Percentiles rank a stretch among this genome's conserved stretches.
phyloP scores from a whole-genome alignment of 306 rosid genomes.

The Amphicarpaea edgeworthii region DNA sequence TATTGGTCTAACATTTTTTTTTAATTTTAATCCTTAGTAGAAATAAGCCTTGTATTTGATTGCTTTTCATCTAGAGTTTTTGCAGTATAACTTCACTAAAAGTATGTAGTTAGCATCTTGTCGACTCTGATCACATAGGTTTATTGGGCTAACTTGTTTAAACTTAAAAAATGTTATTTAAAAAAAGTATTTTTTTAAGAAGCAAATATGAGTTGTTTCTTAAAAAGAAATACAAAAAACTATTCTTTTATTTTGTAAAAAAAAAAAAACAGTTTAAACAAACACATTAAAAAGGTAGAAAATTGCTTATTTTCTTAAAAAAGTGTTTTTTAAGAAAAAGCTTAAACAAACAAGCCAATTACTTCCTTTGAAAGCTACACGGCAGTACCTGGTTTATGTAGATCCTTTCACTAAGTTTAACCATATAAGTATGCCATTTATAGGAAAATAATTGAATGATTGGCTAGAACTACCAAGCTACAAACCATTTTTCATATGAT shows the following conservation, averaged over 20 bases:
- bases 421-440: neutral
- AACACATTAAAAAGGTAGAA: too few relatives aligned
- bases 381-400: conserved; percentile 1
- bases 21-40: neutral
- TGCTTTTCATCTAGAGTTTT: neutral
- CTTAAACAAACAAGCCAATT: too few relatives aligned
- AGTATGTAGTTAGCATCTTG: conserved; percentile 6
- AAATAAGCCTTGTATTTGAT: neutral
- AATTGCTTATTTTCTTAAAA: too few relatives aligned
- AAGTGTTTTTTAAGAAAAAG: too few relatives aligned
- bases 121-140: neutral
- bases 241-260: too few relatives aligned
- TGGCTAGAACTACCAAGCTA: neutral
- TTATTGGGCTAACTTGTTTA: too few relatives aligned
- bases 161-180: too few relatives aligned
- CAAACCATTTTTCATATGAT: neutral
- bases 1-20: neutral
- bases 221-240: too few relatives aligned
- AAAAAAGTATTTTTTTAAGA: too few relatives aligned
- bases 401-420: neutral
- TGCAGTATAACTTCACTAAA: neutral
- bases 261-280: too few relatives aligned
- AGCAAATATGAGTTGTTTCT: too few relatives aligned
- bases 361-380: neutral
- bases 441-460: neutral